Evolutionary conservation across 768 basidiomycete species (phyloP).

Genomic region (Mycena pura): DNA sequence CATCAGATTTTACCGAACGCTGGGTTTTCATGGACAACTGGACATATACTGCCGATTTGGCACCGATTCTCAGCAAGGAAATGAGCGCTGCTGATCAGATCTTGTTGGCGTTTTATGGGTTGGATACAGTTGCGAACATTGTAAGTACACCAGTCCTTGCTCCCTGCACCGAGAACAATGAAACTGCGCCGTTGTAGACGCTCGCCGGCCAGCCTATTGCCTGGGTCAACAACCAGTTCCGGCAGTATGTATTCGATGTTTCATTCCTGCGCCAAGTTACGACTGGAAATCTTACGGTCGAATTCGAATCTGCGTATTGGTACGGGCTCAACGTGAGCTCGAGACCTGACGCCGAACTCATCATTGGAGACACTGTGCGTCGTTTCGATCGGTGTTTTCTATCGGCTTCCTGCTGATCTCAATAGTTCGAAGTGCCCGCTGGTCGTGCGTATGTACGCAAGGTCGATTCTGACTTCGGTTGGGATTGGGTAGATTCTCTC

Average conservation of each 20-base stretch:
- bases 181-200: slow-evolving; percentile 40
- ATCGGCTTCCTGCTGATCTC: neutral
- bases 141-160: slow-evolving; percentile 43
- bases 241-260: slow-evolving; percentile 60
- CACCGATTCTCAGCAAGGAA: slow-evolving; percentile 45
- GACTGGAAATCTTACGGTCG: slow-evolving; percentile 49
- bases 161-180: neutral
- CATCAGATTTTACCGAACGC: slow-evolving; percentile 57
- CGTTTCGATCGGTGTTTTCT: neutral
- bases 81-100: slow-evolving; percentile 32
- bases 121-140: slow-evolving; percentile 64
- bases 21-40: slow-evolving; percentile 65
- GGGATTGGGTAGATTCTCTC: slow-evolving; percentile 57
- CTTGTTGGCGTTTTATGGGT: slow-evolving; percentile 60
- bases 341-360: slow-evolving; percentile 53
- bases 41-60: slow-evolving; percentile 62
- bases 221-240: slow-evolving; percentile 66
- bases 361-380: slow-evolving; percentile 43
- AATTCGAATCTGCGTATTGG: slow-evolving; percentile 58
- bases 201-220: slow-evolving; percentile 57
- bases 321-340: slow-evolving; percentile 62
- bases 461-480: slow-evolving; percentile 61
- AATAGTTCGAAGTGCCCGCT: slow-evolving; percentile 57
- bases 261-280: slow-evolving; percentile 47
- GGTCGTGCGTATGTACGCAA: slow-evolving; percentile 59